These are phyloP conservation scores for Pleurotus djamor DNA, from an alignment of 768 basidiomycete species.

Conservation along the genomic window DNA sequence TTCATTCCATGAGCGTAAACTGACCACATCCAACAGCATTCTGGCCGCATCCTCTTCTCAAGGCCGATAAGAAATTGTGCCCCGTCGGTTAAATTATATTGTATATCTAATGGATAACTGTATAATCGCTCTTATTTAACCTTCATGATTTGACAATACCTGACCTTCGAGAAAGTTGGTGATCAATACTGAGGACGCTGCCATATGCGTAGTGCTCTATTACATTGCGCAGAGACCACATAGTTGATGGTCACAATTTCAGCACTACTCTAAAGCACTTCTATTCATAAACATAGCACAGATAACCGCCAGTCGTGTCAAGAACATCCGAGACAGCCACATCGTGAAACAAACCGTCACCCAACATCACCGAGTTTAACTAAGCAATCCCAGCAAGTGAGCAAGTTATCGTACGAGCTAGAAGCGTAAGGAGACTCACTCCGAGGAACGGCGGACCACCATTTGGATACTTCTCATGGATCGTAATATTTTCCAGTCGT, in stretches of 20 bases:
- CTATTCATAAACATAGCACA: background rate
- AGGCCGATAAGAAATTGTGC: constrained; percentile 1
- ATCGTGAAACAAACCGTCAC: background rate
- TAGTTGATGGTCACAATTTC: too few relatives aligned
- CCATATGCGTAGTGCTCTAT: too few relatives aligned
- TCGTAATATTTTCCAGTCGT: background rate
- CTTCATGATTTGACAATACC: too few relatives aligned
- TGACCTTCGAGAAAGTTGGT: too few relatives aligned
- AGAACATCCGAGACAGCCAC: background rate
- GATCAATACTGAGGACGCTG: too few relatives aligned
- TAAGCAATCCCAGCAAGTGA: background rate
- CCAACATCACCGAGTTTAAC: background rate
- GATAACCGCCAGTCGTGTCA: background rate
- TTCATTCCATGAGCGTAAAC: background rate
- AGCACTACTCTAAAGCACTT: too few relatives aligned
- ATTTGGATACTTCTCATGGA: background rate
- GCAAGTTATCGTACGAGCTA: too few relatives aligned
- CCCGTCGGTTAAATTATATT: background rate
- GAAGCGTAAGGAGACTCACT: background rate
- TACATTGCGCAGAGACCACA: too few relatives aligned
- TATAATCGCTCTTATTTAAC: too few relatives aligned
- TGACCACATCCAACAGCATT: background rate
- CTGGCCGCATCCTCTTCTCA: constrained; percentile 1
- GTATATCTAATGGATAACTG: background rate
- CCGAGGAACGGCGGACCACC: background rate